Evolutionary conservation across 78 protist species (phyloP), one percentile per base, ranked within the genome.

Genomic region (Pelomyxa schiedti): DNA sequence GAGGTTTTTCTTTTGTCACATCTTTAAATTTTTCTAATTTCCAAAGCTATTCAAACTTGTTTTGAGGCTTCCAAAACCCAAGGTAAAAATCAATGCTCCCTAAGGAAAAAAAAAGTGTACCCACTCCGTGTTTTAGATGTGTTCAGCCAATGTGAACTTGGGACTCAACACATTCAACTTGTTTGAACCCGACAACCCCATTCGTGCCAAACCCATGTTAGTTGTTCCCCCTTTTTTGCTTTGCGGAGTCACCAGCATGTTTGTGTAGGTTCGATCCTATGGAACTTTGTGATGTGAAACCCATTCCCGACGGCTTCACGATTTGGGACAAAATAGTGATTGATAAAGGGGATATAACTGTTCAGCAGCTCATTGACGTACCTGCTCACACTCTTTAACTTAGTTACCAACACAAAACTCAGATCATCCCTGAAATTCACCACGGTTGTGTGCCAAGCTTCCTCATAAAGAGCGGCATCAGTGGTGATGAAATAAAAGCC

Each of bases 1-100:
- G 99, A 97, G 86, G 58, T 94, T 37, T 76, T 69, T 82, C 79
- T 78, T 74, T 63, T 80, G n/a, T n/a, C n/a, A n/a, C n/a, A n/a
- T n/a, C n/a, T n/a, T n/a, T n/a, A n/a, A n/a, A n/a, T n/a, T n/a
- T n/a, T n/a, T n/a, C n/a, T n/a, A n/a, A n/a, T n/a, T n/a, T n/a
- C n/a, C n/a, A n/a, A n/a, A n/a, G 8, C 32, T 75, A 36, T 37
- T 35, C 6, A 16, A 38, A 7, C 58, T 47, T 16, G 58, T 47
- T 16, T 16, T 47, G 58, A 16, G 58, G 58, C 58, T 47, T 16
- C 58, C 58, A 16, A 47, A 47, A 16, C 58, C 16, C 32, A 16
- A n/a, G n/a, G n/a, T n/a, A n/a, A n/a, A n/a, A n/a, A n/a, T n/a
- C n/a, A n/a, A n/a, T n/a, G n/a, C n/a, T n/a, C n/a, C n/a, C n/a